phyloP scores from a whole-genome alignment of 371 early-diverging fungal species.

The Zancudomyces culisetae region DNA sequence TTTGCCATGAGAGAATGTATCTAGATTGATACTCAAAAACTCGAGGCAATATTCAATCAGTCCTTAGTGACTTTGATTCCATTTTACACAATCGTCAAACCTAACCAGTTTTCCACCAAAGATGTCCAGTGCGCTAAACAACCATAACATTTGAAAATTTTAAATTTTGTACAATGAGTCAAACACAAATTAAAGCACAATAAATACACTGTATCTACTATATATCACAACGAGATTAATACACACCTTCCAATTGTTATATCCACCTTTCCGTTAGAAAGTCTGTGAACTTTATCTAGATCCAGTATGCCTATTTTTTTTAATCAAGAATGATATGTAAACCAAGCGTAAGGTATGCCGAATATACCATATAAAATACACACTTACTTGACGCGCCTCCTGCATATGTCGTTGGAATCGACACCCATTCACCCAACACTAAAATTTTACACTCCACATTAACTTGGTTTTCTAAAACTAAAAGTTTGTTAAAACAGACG shows the following conservation, averaged over 20 bases:
- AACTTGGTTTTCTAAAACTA: too few relatives aligned
- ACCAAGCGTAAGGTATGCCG: neutral
- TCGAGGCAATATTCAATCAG: too few relatives aligned
- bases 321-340: neutral
- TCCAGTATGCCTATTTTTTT: slow-evolving; percentile 27
- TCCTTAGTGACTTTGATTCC: slow-evolving; percentile 29
- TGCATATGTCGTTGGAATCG: slow-evolving; percentile 86
- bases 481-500: neutral
- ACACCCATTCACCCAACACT: slow-evolving; percentile 63
- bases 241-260: slow-evolving; percentile 67
- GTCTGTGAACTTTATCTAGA: slow-evolving; percentile 48
- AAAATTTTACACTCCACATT: too few relatives aligned
- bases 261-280: slow-evolving; percentile 75
- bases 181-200: neutral
- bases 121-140: slow-evolving; percentile 75
- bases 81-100: slow-evolving; percentile 62
- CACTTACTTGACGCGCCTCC: slow-evolving; percentile 48
- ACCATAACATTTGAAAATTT: neutral
- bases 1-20: too few relatives aligned
- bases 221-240: too few relatives aligned
- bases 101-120: slow-evolving; percentile 78
- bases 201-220: neutral
- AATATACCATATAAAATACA: slow-evolving; percentile 28
- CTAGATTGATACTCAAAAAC: too few relatives aligned
- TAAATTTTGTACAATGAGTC: neutral